phyloP scores from a whole-genome alignment of 202 grass and related monocot genomes.

The Brachypodium distachyon region DNA sequence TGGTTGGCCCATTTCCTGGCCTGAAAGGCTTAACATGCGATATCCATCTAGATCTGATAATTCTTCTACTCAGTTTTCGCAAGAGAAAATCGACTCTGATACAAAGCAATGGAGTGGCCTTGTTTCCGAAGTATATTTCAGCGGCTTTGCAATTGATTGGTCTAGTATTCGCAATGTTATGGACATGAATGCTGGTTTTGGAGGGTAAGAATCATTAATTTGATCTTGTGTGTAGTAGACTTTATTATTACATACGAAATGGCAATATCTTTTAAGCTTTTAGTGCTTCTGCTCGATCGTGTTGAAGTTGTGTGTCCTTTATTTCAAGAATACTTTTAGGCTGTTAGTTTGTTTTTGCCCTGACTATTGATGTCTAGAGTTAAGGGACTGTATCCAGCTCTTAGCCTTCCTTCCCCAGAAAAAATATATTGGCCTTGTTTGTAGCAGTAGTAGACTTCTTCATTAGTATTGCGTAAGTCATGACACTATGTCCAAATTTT shows the following conservation, averaged over 20 bases:
- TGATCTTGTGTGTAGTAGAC: not conserved
- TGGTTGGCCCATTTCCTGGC: constrained; percentile 66
- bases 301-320: not conserved
- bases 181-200: constrained; percentile 88
- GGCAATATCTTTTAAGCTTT: not conserved
- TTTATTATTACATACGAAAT: not conserved
- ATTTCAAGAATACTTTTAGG: not conserved
- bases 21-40: constrained; percentile 61
- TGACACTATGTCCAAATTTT: no score
- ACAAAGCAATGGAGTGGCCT: constrained; percentile 50
- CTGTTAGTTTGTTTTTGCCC: not conserved
- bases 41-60: constrained; percentile 22
- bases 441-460: no score
- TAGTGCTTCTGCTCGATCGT: not conserved
- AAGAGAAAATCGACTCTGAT: constrained; percentile 52
- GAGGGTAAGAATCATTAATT: constrained; percentile 50
- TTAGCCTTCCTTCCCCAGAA: not conserved
- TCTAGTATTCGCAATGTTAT: constrained; percentile 73
- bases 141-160: constrained; percentile 66
- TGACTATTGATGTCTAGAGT: not conserved
- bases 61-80: constrained; percentile 19
- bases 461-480: no score
- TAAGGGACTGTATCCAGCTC: not conserved
- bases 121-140: constrained; percentile 67
- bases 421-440: no score